Evolutionary conservation across 202 grass and related monocot genomes (phyloP), one percentile per base, ranked within the genome.

Genomic region (Zizania palustris): DNA sequence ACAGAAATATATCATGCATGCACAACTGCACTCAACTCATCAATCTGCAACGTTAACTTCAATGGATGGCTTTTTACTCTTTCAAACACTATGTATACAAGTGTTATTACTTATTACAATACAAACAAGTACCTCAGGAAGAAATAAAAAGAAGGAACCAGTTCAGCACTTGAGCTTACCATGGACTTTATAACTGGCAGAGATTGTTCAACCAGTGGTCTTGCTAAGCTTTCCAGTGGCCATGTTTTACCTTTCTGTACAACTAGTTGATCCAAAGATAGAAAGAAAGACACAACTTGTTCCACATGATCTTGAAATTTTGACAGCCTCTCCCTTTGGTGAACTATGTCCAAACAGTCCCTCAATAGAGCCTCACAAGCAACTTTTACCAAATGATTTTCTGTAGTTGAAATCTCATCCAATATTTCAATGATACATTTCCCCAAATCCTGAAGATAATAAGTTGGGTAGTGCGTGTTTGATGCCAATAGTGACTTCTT

Each of bases 371-470:
- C 82, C 56, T 86, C 84, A 89, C 86, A 93, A 59, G 90, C 89
- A 75, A 77, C 18, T 64, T 76, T 66, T 58, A 92, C 78, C 61
- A 92, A 76, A 74, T 78, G 54, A 67, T 74, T 69, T 74, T 80
- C 72, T 35, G 81, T 72, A 55, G 73, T 56, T 45, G 85, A 87
- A 68, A 97, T 80, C 16, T 45, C 82, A 74, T 88, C 80, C 45
- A 93, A 75, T 75, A 97, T 89, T 85, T 89, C 87, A 65, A 90
- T 73, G 2, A 97, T 84, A 61, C 82, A 88, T 86, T 84, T 97
- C 71, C 78, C 85, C 72, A 97, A 65, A 80, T 84, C 87, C 75
- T 92, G 74, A 84, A 92, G 66, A 93, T 93, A 93, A 78, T 84
- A 80, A 68, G 54, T 75, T 41, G 87, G 83, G 74, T 75, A 74